Evolutionary conservation across 1,139 yeast species (phyloP).

Genomic region (Saccharomycopsis hybrid): DNA sequence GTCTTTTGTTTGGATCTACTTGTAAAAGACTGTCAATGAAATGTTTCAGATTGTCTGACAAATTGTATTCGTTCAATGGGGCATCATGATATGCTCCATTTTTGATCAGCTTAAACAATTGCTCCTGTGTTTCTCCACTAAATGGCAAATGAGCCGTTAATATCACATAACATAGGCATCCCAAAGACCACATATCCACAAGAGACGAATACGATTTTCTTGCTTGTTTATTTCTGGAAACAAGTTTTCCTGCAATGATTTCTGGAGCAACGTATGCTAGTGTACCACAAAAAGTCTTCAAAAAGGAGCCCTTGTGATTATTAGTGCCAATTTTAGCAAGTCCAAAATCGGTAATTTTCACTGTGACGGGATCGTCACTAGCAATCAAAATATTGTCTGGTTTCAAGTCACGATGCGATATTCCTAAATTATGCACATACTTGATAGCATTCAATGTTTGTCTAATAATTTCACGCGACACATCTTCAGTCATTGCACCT

Average conservation of each 20-base stretch:
- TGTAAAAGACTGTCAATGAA: conserved; percentile 64
- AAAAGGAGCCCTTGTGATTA: conserved; percentile 44
- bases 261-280: conserved; percentile 93
- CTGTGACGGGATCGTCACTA: conserved; percentile 71
- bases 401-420: conserved; percentile 88
- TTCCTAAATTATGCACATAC: conserved; percentile 83
- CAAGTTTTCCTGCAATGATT: conserved; percentile 65
- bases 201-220: conserved; percentile 61
- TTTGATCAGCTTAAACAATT: conserved; percentile 67
- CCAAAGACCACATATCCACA: conserved; percentile 95
- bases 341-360: conserved; percentile 92
- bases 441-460: conserved; percentile 81
- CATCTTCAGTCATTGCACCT: conserved; percentile 87
- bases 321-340: conserved; percentile 63
- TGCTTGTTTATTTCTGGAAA: conserved; percentile 28
- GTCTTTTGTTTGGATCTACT: conserved; percentile 64
- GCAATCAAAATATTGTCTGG: conserved; percentile 89
- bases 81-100: conserved; percentile 69
- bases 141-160: conserved; percentile 91
- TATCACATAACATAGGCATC: conserved; percentile 85
- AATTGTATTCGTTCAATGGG: conserved; percentile 62
- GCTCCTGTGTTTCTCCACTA: conserved; percentile 86
- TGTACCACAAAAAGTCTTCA: conserved; percentile 89
- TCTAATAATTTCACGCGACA: conserved; percentile 75
- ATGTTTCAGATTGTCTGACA: conserved; percentile 59